A percentile compares a stretch with the other conserved stretches of the same genome.
Conservation (phyloP, 768 basidiomycete genomes). For the Mycena indigotica region DNA sequence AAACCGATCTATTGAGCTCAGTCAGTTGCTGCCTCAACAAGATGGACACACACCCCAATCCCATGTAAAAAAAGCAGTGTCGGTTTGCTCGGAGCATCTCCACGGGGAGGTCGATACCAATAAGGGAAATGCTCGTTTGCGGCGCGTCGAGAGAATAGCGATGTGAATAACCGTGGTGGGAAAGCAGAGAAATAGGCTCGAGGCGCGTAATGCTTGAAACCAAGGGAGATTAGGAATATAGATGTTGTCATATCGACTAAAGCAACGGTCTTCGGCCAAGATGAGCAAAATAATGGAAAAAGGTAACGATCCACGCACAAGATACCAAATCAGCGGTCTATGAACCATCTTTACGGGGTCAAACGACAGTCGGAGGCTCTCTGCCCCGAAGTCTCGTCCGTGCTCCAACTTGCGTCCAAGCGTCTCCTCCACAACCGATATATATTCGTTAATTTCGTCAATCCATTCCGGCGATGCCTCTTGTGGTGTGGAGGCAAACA, state of each 20-base stretch:
- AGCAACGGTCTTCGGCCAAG: conserved; percentile 48
- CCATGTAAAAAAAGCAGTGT: conserved; percentile 71
- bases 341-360: conserved; percentile 60
- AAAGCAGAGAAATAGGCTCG: conserved; percentile 43
- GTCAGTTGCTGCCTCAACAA: too few species aligned
- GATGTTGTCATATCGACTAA: conserved; percentile 50
- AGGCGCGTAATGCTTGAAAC: conserved; percentile 58
- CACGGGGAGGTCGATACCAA: conserved; percentile 49
- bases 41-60: conserved; percentile 62
- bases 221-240: conserved; percentile 39
- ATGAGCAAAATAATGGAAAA: not conserved
- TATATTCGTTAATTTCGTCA: conserved; percentile 55
- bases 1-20: conserved; percentile 70
- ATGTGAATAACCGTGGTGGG: conserved; percentile 52
- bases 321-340: conserved; percentile 67
- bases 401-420: conserved; percentile 43
- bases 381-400: conserved; percentile 41
- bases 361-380: conserved; percentile 53
- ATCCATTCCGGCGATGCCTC: conserved; percentile 39
- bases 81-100: conserved; percentile 36
- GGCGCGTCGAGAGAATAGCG: conserved; percentile 46
- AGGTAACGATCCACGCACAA: conserved; percentile 39
- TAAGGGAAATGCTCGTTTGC: conserved; percentile 40
- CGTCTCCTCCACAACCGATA: conserved; percentile 40
- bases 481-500: conserved; percentile 49